phyloP scores from a whole-genome alignment of 2,329 filamentous ascomycete genomes.

The Paracoccidioides lutzii region DNA sequence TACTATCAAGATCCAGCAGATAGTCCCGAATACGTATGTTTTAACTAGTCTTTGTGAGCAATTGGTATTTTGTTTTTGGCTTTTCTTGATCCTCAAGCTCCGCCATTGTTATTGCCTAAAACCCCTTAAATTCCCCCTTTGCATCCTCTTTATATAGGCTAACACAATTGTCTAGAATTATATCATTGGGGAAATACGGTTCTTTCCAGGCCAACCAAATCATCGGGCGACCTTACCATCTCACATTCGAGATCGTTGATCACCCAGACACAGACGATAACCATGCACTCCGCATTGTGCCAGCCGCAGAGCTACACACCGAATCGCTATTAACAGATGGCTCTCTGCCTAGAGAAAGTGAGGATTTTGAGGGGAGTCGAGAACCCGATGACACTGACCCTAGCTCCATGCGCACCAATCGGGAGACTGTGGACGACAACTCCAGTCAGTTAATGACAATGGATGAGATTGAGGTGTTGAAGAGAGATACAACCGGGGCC shows the following conservation, averaged over 20 bases:
- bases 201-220: conserved; percentile 80
- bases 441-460: conserved; percentile 62
- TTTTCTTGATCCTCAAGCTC: conserved; percentile 8
- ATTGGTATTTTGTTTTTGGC: not conserved
- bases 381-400: conserved; percentile 31
- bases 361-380: conserved; percentile 19
- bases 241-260: conserved; percentile 83
- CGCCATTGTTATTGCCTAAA: too few species aligned
- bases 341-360: conserved; percentile 18
- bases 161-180: conserved; percentile 45
- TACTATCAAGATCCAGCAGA: conserved; percentile 43
- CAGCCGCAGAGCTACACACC: conserved; percentile 68
- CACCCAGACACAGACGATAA: conserved; percentile 51
- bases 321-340: conserved; percentile 50
- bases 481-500: conserved; percentile 59
- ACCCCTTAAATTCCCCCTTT: conserved; percentile 7
- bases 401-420: conserved; percentile 48
- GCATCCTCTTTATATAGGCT: conserved; percentile 14
- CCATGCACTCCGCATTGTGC: conserved; percentile 59
- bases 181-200: conserved; percentile 87
- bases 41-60: conserved; percentile 16
- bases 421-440: conserved; percentile 49
- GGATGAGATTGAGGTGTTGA: conserved; percentile 58
- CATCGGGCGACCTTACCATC: conserved; percentile 77
- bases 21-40: conserved; percentile 53